Evolutionary conservation across 768 basidiomycete species (phyloP), one percentile per base, ranked within the genome.

Genomic region (Filobasidium floriforme): DNA sequence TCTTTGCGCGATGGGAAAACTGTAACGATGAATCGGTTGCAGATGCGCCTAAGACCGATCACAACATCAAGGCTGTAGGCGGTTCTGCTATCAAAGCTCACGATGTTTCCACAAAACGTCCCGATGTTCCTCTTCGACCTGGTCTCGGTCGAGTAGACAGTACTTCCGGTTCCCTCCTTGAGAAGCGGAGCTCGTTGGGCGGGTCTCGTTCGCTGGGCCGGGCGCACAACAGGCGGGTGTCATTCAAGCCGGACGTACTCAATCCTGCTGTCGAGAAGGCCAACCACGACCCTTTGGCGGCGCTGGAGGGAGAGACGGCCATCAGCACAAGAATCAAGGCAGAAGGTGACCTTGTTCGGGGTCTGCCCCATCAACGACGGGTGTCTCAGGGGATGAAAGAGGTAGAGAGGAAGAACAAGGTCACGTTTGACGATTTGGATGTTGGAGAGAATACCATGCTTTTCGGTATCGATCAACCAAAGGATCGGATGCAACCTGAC

Each of bases 401-500:
- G 15, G n/a, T 43, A 41, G 57, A 65, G 24, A 40, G 57, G 49
- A 40, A 28, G 41, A 22, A 18, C 59, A n/a, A 52, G 22, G n/a
- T 18, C 24, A 24, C 18, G 19, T 3, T 60, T 0, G 71, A 63
- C 14, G 76, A 77, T 40, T 54, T 55, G 46, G 77, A 76, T 67
- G 40, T 75, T 52, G 70, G 76, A 37, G 77, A 78, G 51, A 78
- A 75, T 1, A 78, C 77, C 15, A 78, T 78, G 77, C 63, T 78
- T 64, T 73, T 76, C 73, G 77, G 77, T 24, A 41, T 78, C 18
- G 74, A 76, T 41, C 63, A 69, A 59, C 72, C 73, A 41, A 73
- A 74, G 41, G 55, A 68, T 44, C 61, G 40, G 15, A 41, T 41
- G 24, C 57, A 69, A 60, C 71, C 73, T 54, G 75, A 75, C 32